Base-by-base conservation (phyloP, 768 basidiomycete species). In the Psilocybe tampanensis region DNA sequence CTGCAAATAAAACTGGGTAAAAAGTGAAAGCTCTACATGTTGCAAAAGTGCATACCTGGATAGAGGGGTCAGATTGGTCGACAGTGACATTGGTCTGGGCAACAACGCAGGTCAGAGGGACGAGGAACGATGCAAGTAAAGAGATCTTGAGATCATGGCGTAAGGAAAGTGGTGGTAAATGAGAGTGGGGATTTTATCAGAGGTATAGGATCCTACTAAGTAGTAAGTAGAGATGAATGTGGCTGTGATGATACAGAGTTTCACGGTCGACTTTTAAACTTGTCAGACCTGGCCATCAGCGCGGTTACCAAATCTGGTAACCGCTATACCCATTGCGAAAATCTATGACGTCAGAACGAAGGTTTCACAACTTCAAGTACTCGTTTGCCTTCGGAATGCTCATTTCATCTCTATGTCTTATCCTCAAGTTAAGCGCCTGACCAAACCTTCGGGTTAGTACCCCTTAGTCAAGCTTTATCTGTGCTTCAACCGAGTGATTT, bases 1-100 rank as follows among this genome's bases (percentile, higher is more conserved):
- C 54, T 58, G 18, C 7, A 4, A 7, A 13, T 15, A 15, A 29
- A 43, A 13, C 13, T 24, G 9, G 41, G 24, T 5, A 6, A 13
- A 39, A 4, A 15, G 6, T n/a, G 36, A 13, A 15, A 6, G 36
- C 3, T 6, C 36, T 39, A 6, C 3, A n/a, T 5, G n/a, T 3
- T 15, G 23, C 21, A n/a, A 4, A 21, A 8, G 11, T 15, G 29
- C 47, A 0, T 32, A 61, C 60, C 9, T 34, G 43, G 12, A 61
- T 58, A 7, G 60, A 55, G 1, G 60, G 53, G 22, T 61, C 56
- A 3, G 56, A 55, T 17, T 58, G 45, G 29, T 21, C 23, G 21
- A 61, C 56, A 21, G 56, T 61, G 8, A 58, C 18, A 22, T 61
- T 62, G 11, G 8, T 21, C 23, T 60, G 54, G 1, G 54, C 51